Evolutionary conservation across 192 early-diverging fungal species (phyloP), one percentile per base, ranked within the genome.

Genomic region (Rhizoclosmatium globosum): DNA sequence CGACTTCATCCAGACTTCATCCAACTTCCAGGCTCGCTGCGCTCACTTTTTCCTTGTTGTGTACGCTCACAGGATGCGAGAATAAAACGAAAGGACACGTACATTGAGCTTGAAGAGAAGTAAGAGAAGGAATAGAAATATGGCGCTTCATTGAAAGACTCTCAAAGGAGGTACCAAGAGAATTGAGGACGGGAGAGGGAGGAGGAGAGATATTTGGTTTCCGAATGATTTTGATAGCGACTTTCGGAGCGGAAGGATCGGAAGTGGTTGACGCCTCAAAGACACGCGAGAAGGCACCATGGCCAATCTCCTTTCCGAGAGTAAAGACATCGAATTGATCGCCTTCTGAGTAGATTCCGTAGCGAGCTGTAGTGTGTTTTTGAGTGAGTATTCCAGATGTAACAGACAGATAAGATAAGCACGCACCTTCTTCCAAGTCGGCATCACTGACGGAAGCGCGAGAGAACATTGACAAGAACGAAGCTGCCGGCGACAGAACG

Each of bases 201-300:
- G 21, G 56, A 31, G 56, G 17, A 1, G 47, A 13, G 21, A 80
- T 7, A n/a, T 13, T 66, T 71, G 50, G 74, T 47, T 56, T 76
- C 21, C 64, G 11, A 13, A 76, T 42, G 61, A 94, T 87, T 81
- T 95, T 95, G 81, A 93, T 82, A 2, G 93, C 94, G 2, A 92
- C 87, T 43, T 72, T 17, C 3, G 39, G 15, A 19, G 9, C 38
- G 17, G 43, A 4, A 4, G 74, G 60, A 62, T 86, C 81, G 48
- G 79, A 82, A 6, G 86, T 84, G 60, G 75, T 78, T 64, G 58
- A 80, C 23, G 88, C 94, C 76, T 93, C 89, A 64, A 90, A 90
- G 19, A 95, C 94, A 41, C 87, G 77, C 6, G 91, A 92, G 71
- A 94, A 95, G 47, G 92, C 92, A 38, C 94, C 94, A 41, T 86